phyloP scores from a whole-genome alignment of 140 eudicot species.

The Anethum foeniculum region DNA sequence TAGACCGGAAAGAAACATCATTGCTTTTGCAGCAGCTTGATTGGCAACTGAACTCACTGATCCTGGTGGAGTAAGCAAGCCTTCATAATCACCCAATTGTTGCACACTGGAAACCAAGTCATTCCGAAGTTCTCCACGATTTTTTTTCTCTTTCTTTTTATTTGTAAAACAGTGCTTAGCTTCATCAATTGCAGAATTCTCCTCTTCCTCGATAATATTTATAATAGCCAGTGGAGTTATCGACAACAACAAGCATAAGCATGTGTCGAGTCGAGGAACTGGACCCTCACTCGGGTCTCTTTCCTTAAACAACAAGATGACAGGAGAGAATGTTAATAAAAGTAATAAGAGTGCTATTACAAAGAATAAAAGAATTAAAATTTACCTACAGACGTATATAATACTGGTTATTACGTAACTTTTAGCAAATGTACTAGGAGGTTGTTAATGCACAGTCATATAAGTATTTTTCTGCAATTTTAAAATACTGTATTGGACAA shows the following conservation, averaged over 20 bases:
- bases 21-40: slow-evolving; percentile 96
- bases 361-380: background rate
- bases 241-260: slow-evolving; percentile 85
- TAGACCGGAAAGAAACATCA: slow-evolving; percentile 73
- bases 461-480: background rate
- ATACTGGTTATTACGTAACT: background rate
- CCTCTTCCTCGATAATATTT: slow-evolving; percentile 76
- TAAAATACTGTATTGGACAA: background rate
- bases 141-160: slow-evolving; percentile 38
- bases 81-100: slow-evolving; percentile 72
- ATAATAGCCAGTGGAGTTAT: slow-evolving; percentile 66
- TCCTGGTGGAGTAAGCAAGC: slow-evolving; percentile 71
- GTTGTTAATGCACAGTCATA: background rate
- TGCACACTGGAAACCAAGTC: slow-evolving; percentile 78
- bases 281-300: slow-evolving; percentile 87
- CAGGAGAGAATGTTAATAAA: background rate
- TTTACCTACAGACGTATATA: background rate
- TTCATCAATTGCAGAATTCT: slow-evolving; percentile 34
- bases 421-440: background rate
- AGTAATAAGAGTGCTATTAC: background rate
- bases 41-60: slow-evolving; percentile 65
- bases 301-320: slow-evolving; percentile 38
- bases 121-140: slow-evolving; percentile 54
- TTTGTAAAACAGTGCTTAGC: slow-evolving; percentile 25
- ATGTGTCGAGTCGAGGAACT: slow-evolving; percentile 82